These are phyloP conservation scores for Fusarium pilosicola DNA, from an alignment of 2,329 filamentous ascomycete genomes.

Conservation along the genomic window DNA sequence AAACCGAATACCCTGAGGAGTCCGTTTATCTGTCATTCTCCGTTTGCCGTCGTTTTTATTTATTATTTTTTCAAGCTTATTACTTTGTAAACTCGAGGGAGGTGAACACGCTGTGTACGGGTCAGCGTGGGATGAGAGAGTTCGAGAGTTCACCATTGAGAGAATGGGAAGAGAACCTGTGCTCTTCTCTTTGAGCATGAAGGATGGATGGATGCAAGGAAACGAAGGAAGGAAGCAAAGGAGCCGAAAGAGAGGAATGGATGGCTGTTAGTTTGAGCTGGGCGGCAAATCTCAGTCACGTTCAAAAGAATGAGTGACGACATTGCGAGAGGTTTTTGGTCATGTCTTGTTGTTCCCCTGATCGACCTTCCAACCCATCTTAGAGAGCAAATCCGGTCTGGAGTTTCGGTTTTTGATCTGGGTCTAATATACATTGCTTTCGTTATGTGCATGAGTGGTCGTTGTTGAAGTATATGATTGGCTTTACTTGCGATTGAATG, in stretches of 20 bases:
- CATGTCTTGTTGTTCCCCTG: conserved; percentile 41
- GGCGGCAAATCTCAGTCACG: conserved; percentile 34
- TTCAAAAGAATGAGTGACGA: conserved; percentile 34
- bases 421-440: conserved; percentile 56
- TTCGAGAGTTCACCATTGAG: conserved; percentile 28
- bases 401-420: conserved; percentile 59
- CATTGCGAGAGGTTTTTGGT: conserved; percentile 38
- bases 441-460: conserved; percentile 36
- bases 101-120: conserved; percentile 23
- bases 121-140: conserved; percentile 27
- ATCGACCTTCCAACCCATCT: conserved; percentile 43
- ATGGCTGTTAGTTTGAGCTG: conserved; percentile 29
- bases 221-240: conserved; percentile 22
- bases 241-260: conserved; percentile 28
- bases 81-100: conserved; percentile 38
- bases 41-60: conserved; percentile 38
- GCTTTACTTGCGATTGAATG: conserved; percentile 5
- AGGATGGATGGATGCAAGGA: conserved; percentile 6
- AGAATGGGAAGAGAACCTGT: conserved; percentile 19
- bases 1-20: conserved; percentile 47
- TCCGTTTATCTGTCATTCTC: conserved; percentile 35
- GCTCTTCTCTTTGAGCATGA: background rate
- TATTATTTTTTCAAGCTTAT: conserved; percentile 38
- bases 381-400: conserved; percentile 58
- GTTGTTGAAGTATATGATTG: conserved; percentile 11